phyloP scores from a whole-genome alignment of 1,284 basidiomycete species.

The Neonothopanus nambi region DNA sequence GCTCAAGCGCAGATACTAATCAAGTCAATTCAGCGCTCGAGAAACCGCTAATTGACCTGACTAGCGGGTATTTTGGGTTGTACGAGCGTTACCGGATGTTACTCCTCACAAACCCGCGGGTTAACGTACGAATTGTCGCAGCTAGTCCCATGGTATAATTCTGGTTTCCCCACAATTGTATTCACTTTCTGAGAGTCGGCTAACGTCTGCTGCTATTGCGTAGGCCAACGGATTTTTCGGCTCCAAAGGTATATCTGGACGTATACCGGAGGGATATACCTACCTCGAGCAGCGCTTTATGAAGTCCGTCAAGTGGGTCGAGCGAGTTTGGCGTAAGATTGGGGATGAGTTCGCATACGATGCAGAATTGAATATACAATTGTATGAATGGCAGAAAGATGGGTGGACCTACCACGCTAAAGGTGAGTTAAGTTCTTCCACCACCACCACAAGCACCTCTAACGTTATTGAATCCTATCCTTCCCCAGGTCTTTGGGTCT shows the following conservation, averaged over 20 bases:
- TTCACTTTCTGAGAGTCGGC: too few species aligned
- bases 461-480: slow-evolving; percentile 10
- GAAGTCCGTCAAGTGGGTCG: slow-evolving; percentile 56
- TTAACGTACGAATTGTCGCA: slow-evolving; percentile 78
- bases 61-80: slow-evolving; percentile 94
- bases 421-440: slow-evolving; percentile 59
- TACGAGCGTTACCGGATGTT: slow-evolving; percentile 81
- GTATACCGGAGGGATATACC: slow-evolving; percentile 96
- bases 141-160: slow-evolving; percentile 89
- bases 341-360: too few species aligned
- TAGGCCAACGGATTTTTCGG: slow-evolving; percentile 96
- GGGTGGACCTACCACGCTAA: slow-evolving; percentile 99
- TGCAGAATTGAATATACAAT: slow-evolving; percentile 50
- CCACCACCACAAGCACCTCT: neutral
- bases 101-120: slow-evolving; percentile 55
- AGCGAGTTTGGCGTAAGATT: slow-evolving; percentile 33
- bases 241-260: slow-evolving; percentile 84
- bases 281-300: slow-evolving; percentile 86
- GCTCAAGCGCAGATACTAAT: slow-evolving; percentile 8
- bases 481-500: slow-evolving; percentile 90
- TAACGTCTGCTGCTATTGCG: neutral
- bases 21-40: neutral
- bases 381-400: slow-evolving; percentile 86
- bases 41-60: slow-evolving; percentile 68
- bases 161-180: slow-evolving; percentile 18